Base-by-base conservation (phyloP, 2,329 filamentous ascomycete genomes). In the Epichloe gansuensis region DNA sequence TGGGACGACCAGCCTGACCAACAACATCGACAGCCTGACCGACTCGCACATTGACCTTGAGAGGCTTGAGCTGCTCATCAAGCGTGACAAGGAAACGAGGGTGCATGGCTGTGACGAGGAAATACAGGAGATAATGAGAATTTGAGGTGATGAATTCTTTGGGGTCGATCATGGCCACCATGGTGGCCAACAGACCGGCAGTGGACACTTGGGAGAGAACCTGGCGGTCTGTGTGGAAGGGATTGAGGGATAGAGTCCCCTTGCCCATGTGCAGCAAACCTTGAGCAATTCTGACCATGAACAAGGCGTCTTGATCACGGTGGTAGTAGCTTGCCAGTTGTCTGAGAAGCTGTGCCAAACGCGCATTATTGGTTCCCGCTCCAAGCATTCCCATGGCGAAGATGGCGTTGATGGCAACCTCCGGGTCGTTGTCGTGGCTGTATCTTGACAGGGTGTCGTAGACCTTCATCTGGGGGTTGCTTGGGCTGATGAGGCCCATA, bases 401-500 rank as follows among this genome's bases (percentile, higher is more conserved):
- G 65, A 98, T 98, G 63, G 93, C 89, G 65, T 97, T 98, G 69
- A 98, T 87, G 40, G 93, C 93, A 46, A 98, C 93, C 63, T 98
- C 93, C 56, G 91, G 94, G 71, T 98, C 93, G 60, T 93, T 98
- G 73, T 98, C 93, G 78, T 98, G 93, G 57, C 87, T 94, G 77
- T 98, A 98, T 64, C 93, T 80, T 49, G 93, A 98, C 11, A 98
- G 76, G 0, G 93, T 98, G 68, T 98, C 93, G 73, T 98, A 98
- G 47, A 98, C 87, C 77, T 97, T 98, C 91, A 98, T 98, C 68
- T 98, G 94, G 11, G 93, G 93, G 73, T 98, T 98, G 72, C 89
- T 96, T 12, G 94, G 89, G 71, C 88, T 95, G 64, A 98, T 85
- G 51, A 98, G 78, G 63, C 90, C 94, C 89, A 98, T 94, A 27